These are phyloP conservation scores for Pachysolen tannophilus DNA, from an alignment of 805 yeast genomes.

Conservation along the genomic window DNA sequence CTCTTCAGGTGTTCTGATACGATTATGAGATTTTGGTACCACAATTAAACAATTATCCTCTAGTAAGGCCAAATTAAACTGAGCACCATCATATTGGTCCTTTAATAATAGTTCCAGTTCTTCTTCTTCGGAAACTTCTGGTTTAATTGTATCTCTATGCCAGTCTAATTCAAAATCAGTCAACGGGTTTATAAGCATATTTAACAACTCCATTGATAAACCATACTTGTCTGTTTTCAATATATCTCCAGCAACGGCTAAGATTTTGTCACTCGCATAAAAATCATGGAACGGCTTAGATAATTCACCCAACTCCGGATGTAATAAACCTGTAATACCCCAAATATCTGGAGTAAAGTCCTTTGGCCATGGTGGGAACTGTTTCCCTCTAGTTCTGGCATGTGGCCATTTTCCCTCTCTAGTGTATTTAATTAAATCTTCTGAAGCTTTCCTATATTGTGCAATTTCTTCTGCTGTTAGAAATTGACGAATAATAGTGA, in stretches of 20 bases:
- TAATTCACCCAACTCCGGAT: constrained; percentile 34
- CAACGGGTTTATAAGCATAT: constrained; percentile 44
- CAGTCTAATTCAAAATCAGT: constrained; percentile 45
- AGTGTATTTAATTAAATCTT: constrained; percentile 30
- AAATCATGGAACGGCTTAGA: constrained; percentile 30
- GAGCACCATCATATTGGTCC: constrained; percentile 39
- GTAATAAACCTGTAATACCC: constrained; percentile 41
- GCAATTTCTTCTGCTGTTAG: constrained; percentile 32
- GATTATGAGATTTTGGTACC: constrained; percentile 37
- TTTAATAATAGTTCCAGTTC: constrained; percentile 30
- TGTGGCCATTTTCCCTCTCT: constrained; percentile 40
- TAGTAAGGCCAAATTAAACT: constrained; percentile 41
- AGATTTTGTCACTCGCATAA: constrained; percentile 30
- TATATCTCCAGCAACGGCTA: constrained; percentile 33
- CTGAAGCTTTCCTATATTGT: constrained; percentile 27
- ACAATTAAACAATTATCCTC: constrained; percentile 39
- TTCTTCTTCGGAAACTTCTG: constrained; percentile 36
- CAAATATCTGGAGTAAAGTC: constrained; percentile 43
- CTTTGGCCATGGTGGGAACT: constrained; percentile 51
- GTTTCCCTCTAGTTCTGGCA: constrained; percentile 43
- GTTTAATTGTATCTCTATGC: constrained; percentile 44
- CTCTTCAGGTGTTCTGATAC: constrained; percentile 37
- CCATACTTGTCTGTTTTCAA: constrained; percentile 28
- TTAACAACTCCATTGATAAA: constrained; percentile 40
- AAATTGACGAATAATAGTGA: constrained; percentile 30